Base-by-base conservation (phyloP, 768 basidiomycete species). In the Hemileccinum rubropunctum region DNA sequence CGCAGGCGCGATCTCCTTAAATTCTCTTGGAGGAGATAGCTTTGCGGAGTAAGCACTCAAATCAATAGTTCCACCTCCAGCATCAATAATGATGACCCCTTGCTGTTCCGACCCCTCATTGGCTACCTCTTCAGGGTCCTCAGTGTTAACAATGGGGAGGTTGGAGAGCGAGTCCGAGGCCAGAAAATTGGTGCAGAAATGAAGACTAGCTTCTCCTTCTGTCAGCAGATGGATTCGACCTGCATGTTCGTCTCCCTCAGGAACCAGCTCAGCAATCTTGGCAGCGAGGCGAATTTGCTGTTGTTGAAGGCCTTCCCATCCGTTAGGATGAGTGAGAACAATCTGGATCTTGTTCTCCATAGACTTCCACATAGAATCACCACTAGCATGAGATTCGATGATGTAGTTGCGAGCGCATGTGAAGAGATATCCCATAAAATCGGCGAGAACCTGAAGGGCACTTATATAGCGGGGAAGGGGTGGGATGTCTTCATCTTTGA, bases 1-100 rank as follows among this genome's bases (percentile, higher is more conserved):
- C 41, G 63, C 59, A 32, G 64, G 61, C 18, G 60, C 58, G 42
- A 74, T 58, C 49, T 74, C 71, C 35, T 75, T 57, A 28, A 74
- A 65, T 10, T 52, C 51, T 12, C 33, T 51, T 2, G 54, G 43
- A 1, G 58, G 54, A 2, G 54, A 61, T 5, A 62, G 26, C 6
- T 53, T 64, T 36, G 62, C 57, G 4, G 52, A 64, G 60, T 62
- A 73, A 20, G 63, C 69, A 48, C 66, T 30, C 28, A 30, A 30
- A 8, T 30, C 28, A 30, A 30, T 30, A 30, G 28, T 30, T 2
- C 28, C 28, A 1, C 74, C 72, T 11, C 78, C 79, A 20, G 56
- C 60, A 58, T 79, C 77, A 17, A 78, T 66, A 8, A 80, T 59
- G 15, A 78, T 61, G 6, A 77, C 51, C 0, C 68, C 69, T 20